Evolutionary conservation across 108 stramenopile genomes (phyloP).

Genomic region (Cylindrotheca closterium): DNA sequence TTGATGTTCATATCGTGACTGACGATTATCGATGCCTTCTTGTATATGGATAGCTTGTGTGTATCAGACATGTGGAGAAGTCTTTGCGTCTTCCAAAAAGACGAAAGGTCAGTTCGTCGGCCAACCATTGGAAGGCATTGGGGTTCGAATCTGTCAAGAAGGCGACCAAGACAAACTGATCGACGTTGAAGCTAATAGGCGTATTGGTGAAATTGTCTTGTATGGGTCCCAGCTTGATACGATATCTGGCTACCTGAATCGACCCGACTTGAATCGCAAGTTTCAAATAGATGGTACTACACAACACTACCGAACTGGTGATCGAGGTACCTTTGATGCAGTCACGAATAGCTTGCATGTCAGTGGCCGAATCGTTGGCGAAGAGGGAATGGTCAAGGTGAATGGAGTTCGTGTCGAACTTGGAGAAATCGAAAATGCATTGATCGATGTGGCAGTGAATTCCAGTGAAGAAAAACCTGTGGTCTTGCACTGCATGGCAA

Average conservation of each 20-base stretch:
- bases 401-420: slow-evolving; percentile 84
- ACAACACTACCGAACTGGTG: slow-evolving; percentile 73
- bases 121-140: slow-evolving; percentile 50
- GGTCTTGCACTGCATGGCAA: slow-evolving; percentile 58
- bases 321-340: slow-evolving; percentile 59
- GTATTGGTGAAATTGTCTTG: slow-evolving; percentile 70
- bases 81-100: not conserved
- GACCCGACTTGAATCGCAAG: slow-evolving; percentile 42
- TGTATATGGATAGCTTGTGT: slow-evolving; percentile 77
- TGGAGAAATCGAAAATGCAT: slow-evolving; percentile 71
- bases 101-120: slow-evolving; percentile 58
- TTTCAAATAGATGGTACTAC: slow-evolving; percentile 37
- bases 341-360: slow-evolving; percentile 40
- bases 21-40: not conserved
- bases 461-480: slow-evolving; percentile 16
- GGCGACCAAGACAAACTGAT: slow-evolving; percentile 26
- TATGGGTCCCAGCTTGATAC: slow-evolving; percentile 66
- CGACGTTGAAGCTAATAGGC: slow-evolving; percentile 43
- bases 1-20: too few relatives aligned
- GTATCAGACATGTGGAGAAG: slow-evolving; percentile 61
- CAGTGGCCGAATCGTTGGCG: slow-evolving; percentile 73
- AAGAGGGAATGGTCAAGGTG: slow-evolving; percentile 81
- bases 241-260: slow-evolving; percentile 63
- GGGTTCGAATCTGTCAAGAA: slow-evolving; percentile 48
- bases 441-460: slow-evolving; percentile 36